Base-by-base conservation (phyloP, 192 early-diverging fungal genomes). In the Phlyctochytrium planicorne region DNA sequence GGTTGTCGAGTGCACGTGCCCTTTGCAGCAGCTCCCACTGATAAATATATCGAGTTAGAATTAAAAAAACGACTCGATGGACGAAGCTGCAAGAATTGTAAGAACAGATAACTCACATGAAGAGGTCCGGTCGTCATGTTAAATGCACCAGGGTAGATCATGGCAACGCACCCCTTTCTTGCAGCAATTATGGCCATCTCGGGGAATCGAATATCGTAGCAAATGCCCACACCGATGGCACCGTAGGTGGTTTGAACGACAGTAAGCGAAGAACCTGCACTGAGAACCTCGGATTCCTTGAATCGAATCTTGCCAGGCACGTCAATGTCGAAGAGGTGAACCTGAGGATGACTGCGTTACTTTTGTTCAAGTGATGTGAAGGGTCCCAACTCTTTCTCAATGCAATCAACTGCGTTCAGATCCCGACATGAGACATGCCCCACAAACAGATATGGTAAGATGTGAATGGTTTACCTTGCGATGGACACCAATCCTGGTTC, bases 81-180 rank as follows among this genome's bases (percentile, higher is more conserved):
- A 4, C 25, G 10, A 57, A n/a, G n/a, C n/a, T n/a, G n/a, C n/a
- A n/a, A n/a, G n/a, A n/a, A n/a, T 50, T 50, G 40, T 50, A 50
- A 50, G 40, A 6, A 20, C 40, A 14, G 40, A 14, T 14, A 10
- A 65, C 75, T 60, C 60, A 77, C 75, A 69, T 97, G 94, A 71
- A 96, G 62, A 0, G 95, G 95, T 23, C 97, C 97, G 1, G 97
- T 99, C 12, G 90, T 94, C 76, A 87, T 91, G 75, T 97, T 99
- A 77, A 98, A 98, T 0, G 94, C 95, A 1, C 94, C 97, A 1
- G 95, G 97, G 68, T 97, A 99, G 32, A 99, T 86, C 95, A 99
- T 96, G 20, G 86, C 89, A 25, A 96, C 72, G 67, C 93, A 94
- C 0, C 93, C 91, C 71, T 84, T 85, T 37, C 92, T 77, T 2